Evolutionary conservation across 495 filamentous ascomycete genomes (phyloP), one percentile per base, ranked within the genome.

Genomic region (Penicillium diatomitis): DNA sequence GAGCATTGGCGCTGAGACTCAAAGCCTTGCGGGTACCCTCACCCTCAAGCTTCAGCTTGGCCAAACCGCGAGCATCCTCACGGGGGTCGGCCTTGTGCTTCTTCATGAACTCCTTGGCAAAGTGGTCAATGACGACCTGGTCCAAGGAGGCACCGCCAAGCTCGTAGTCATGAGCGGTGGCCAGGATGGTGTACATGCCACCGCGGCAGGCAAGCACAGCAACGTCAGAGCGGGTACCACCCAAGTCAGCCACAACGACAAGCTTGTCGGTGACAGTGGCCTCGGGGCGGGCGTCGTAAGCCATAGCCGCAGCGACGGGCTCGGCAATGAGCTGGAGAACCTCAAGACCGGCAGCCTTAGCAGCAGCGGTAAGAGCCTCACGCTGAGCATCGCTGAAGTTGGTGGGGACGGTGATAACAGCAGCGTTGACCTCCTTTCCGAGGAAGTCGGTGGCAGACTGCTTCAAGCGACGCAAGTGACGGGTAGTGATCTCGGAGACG

Each of bases 31-130:
- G 94, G 40, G 87, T 84, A 29, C 81, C 79, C 68, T 98, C 92
- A 57, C 86, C 78, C 75, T 96, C 94, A 6, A 90, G 75, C 73
- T 88, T 91, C 43, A 98, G 73, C 77, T 96, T 98, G 10, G 94
- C 91, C 41, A 96, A 70, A 55, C 84, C 83, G 54, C 84, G 83
- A 8, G 79, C 76, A 56, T 88, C 85, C 62, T 84, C 77, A 50
- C 92, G 78, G 28, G 94, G 92, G 63, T 98, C 92, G 41, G 76
- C 79, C 66, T 89, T 88, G 66, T 91, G 72, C 74, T 94, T 89
- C 80, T 97, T 96, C 54, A 91, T 75, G 71, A 98, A 98, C 67
- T 96, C 92, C 78, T 98, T 97, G 49, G 92, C 85, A 58, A 96
- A 96, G 75, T 96, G 83, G 64, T 97, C 90, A 56, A 96, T 85